A percentile compares a stretch with the other conserved stretches of the same genome.
Evolutionary conservation across 257 asterid genomes (phyloP).

Genomic region (Nicotiana otophora): DNA sequence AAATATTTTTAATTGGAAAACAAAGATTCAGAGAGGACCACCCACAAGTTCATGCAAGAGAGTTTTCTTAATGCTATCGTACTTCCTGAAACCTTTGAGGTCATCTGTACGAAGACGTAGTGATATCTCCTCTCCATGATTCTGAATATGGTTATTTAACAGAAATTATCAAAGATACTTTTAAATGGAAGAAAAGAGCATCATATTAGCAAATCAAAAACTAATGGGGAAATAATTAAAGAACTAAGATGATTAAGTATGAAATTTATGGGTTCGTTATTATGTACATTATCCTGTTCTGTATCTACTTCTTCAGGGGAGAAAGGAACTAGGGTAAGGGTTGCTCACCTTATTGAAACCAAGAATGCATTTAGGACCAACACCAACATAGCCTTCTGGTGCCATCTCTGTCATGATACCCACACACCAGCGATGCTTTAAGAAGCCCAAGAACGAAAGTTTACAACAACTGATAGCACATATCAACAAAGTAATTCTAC

Average conservation of each 20-base stretch:
- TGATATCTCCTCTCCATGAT: constrained; percentile 94
- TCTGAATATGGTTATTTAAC: constrained; percentile 33
- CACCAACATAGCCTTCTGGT: constrained; percentile 93
- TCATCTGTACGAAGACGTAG: constrained; percentile 92
- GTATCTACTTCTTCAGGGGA: background rate
- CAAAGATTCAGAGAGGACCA: background rate
- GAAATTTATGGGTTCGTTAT: background rate
- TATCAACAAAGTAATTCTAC: background rate
- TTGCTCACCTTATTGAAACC: constrained; percentile 80
- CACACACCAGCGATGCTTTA: constrained; percentile 90
- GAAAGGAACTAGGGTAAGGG: background rate
- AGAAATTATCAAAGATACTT: constrained; percentile 18
- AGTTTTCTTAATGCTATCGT: constrained; percentile 73
- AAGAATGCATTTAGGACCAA: constrained; percentile 79
- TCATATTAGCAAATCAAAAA: constrained; percentile 8
- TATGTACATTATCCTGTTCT: background rate
- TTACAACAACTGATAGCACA: constrained; percentile 15
- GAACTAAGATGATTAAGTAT: background rate
- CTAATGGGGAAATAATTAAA: background rate
- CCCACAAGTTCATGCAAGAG: constrained; percentile 88
- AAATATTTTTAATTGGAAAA: constrained; percentile 5
- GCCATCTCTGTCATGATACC: constrained; percentile 96
- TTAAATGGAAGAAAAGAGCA: constrained; percentile 7
- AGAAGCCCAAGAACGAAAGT: constrained; percentile 25
- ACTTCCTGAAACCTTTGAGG: constrained; percentile 93